phyloP scores from a whole-genome alignment of 768 basidiomycete species.

The Cystofilobasidium capitatum region DNA sequence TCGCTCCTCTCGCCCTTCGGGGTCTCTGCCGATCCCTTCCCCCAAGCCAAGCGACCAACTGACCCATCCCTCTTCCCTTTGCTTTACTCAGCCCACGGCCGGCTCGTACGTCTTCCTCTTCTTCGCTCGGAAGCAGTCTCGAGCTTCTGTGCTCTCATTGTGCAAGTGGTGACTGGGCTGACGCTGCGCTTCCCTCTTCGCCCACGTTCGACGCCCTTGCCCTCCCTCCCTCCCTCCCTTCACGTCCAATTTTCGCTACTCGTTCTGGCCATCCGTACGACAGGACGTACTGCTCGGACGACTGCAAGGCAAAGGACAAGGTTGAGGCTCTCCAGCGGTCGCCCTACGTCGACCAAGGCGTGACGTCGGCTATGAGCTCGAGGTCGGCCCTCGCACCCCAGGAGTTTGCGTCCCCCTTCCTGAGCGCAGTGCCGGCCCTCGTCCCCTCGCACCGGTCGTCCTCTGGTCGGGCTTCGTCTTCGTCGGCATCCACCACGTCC shows the following conservation, averaged over 20 bases:
- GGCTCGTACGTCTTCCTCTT: slow-evolving; percentile 10
- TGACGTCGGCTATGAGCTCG: not conserved
- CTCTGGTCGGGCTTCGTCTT: slow-evolving; percentile 12
- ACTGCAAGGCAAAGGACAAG: slow-evolving; percentile 22
- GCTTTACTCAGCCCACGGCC: slow-evolving; percentile 7
- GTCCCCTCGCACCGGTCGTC: slow-evolving; percentile 2
- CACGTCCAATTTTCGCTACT: not conserved
- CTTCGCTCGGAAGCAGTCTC: not conserved
- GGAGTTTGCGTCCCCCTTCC: slow-evolving; percentile 19
- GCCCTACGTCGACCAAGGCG: not conserved
- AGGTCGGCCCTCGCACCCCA: slow-evolving; percentile 1
- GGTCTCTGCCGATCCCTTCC: not conserved
- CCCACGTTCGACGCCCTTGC: slow-evolving; percentile 13
- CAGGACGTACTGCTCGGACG: slow-evolving; percentile 23
- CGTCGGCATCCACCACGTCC: slow-evolving; percentile 20
- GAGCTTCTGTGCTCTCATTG: not conserved
- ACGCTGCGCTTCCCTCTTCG: slow-evolving; percentile 2
- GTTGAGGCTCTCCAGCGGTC: not conserved
- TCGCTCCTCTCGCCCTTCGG: not conserved
- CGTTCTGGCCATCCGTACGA: not conserved
- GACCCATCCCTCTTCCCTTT: not conserved
- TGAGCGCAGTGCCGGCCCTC: slow-evolving; percentile 18
- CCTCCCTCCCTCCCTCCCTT: not conserved
- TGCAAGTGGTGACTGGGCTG: not conserved
- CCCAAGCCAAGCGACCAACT: not conserved